Base-by-base conservation (phyloP, 2,329 filamentous ascomycete genomes). In the Pestalotiopsis sp. region DNA sequence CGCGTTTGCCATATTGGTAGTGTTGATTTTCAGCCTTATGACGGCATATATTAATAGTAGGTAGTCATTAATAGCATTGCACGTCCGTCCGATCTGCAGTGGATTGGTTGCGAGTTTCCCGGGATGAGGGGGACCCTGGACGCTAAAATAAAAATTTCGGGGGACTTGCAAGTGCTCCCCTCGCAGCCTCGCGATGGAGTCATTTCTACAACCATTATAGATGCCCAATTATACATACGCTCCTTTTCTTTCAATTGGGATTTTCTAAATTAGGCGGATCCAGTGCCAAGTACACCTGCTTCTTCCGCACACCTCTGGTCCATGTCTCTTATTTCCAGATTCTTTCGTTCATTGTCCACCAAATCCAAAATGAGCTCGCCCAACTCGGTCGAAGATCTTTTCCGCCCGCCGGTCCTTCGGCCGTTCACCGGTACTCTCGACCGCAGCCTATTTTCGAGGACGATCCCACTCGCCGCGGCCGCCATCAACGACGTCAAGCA, bases 341-440 rank as follows among this genome's bases (percentile, higher is more conserved):
- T 56, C 9, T 31, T 66, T 25, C 41, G 41, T 38, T 49, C 41
- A 14, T 23, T 66, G 25, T 36, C 49, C 25, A 57, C 14, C 36
- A 49, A 57, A n/a, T 45, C 13, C 52, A 57, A 56, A 45, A 66
- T 66, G 64, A 23, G 23, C 9, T n/a, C 41, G 13, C 41, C 64
- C 13, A 14, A 7, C 17, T n/a, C 41, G 9, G 23, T n/a, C 45
- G 52, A 89, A 87, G 83, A 82, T 71, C 77, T 89, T 65, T 93
- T 97, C 80, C 90, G 91, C 72, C 93, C 94, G 61, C 94, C 95
- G 27, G 85, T 94, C 69, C 91, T 95, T 75, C 92, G 93, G 79
- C 79, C 80, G 9, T 90, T 91, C 69, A 93, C 93, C 84, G 90
- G 90, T 77, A 87, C 89, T 64, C 89, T 99, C 72, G 95, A 99